phyloP scores from a whole-genome alignment of 1,284 basidiomycete genomes.

The Trichosporon ovoides region DNA sequence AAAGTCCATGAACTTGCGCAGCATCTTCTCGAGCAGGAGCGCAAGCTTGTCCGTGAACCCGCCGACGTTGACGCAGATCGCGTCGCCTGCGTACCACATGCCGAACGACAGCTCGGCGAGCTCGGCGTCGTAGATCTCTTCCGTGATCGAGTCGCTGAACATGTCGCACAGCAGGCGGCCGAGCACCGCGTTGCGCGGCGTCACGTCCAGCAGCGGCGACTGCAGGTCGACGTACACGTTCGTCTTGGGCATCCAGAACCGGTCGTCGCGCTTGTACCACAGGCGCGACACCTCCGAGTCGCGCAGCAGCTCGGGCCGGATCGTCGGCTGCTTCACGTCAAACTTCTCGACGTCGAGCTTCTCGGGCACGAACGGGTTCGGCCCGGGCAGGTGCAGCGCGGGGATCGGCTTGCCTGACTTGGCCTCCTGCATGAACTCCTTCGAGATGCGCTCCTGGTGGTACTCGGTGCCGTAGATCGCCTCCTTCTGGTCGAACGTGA shows the following conservation, averaged over 20 bases:
- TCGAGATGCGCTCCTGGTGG: constrained; percentile 61
- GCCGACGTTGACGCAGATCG: constrained; percentile 64
- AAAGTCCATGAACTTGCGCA: constrained; percentile 66
- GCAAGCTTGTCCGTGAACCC: constrained; percentile 95
- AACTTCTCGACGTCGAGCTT: constrained; percentile 75
- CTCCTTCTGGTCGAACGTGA: constrained; percentile 65
- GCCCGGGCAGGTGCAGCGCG: constrained; percentile 72
- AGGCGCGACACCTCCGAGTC: constrained; percentile 66
- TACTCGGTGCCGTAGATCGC: constrained; percentile 82
- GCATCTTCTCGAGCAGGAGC: constrained; percentile 68
- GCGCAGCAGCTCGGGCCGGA: constrained; percentile 68
- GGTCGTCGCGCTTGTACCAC: constrained; percentile 96
- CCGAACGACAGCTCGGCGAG: constrained; percentile 82
- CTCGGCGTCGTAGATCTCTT: constrained; percentile 89
- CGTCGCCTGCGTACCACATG: constrained; percentile 62
- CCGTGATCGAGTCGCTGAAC: constrained; percentile 80
- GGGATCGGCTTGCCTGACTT: constrained; percentile 58
- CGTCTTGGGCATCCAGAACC: constrained; percentile 88
- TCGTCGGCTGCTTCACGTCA: constrained; percentile 61
- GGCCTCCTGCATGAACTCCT: constrained; percentile 61
- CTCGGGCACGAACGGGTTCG: constrained; percentile 85
- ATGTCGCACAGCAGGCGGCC: constrained; percentile 69
- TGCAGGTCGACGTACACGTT: constrained; percentile 43
- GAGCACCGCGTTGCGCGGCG: constrained; percentile 45
- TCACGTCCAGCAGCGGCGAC: constrained; percentile 45